These are phyloP conservation scores for Gremmenia infestans DNA, from an alignment of 2,329 filamentous ascomycete genomes.

Conservation along the genomic window DNA sequence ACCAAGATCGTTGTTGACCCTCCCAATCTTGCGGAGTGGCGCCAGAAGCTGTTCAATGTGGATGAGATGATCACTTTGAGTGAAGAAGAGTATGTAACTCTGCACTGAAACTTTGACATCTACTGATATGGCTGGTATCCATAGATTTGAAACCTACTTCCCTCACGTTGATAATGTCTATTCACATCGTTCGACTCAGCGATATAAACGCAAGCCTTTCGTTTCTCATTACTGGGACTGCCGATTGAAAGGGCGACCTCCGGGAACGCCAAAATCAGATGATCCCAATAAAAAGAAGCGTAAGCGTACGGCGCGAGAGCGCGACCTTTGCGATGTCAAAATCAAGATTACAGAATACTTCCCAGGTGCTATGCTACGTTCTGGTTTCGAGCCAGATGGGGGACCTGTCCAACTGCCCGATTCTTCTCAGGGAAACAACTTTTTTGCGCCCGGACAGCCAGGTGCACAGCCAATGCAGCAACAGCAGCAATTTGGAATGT, in stretches of 20 bases:
- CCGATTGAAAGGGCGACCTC: conserved; percentile 71
- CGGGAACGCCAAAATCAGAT: conserved; percentile 73
- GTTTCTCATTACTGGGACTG: conserved; percentile 84
- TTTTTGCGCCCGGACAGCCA: conserved; percentile 27
- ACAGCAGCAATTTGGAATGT: conserved; percentile 37
- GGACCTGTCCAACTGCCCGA: conserved; percentile 19
- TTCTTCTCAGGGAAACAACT: conserved; percentile 24
- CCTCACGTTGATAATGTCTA: conserved; percentile 82
- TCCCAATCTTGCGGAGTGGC: conserved; percentile 63
- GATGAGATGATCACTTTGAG: conserved; percentile 67
- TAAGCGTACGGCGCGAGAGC: conserved; percentile 67
- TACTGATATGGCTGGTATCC: conserved; percentile 5
- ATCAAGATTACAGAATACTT: conserved; percentile 82
- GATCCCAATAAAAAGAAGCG: conserved; percentile 80
- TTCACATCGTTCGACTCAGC: conserved; percentile 76
- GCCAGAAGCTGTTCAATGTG: conserved; percentile 69
- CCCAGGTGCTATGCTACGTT: conserved; percentile 41
- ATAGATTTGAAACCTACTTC: conserved; percentile 73
- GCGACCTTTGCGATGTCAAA: conserved; percentile 80
- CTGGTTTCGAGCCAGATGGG: conserved; percentile 30
- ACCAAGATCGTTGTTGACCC: conserved; percentile 59
- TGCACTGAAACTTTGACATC: conserved; percentile 3
- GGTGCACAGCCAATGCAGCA: conserved; percentile 22
- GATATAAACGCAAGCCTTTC: conserved; percentile 77
- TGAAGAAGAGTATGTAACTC: conserved; percentile 60